Base-by-base conservation (phyloP, 768 basidiomycete species). In the Tephrocybe rancida region DNA sequence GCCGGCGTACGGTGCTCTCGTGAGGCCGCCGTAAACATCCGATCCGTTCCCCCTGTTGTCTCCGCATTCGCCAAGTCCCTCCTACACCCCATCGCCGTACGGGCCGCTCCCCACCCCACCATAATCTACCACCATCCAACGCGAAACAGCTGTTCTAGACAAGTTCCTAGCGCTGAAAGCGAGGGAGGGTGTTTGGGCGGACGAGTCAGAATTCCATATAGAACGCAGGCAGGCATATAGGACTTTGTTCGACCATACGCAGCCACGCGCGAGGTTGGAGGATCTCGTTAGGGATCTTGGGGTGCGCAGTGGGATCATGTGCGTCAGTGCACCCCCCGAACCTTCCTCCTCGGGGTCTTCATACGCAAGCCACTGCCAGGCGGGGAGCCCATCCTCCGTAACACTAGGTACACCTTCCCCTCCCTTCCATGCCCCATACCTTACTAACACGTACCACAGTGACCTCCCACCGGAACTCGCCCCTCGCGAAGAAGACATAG, bases 81-180 rank as follows among this genome's bases (percentile, higher is more conserved):
- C 67, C 54, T 50, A 54, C 18, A 32, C 54, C 30, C 48, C 56
- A 9, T 41, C 63, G 3, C 37, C 38, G 1, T 53, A 58, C 11
- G 54, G 60, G 9, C 68, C 52, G 52, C 70, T 56, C 22, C 22
- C 57, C 24, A 27, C 66, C 43, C 32, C 62, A 56, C 55, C 69
- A 43, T 5, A 5, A 18, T 38, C n/a, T 38, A 38, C n/a, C 48
- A 44, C n/a, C 35, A 19, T 55, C 22, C 90, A 92, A 62, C 84
- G 90, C 56, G 92, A 93, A 65, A 90, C 90, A 0, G 68, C 72
- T 50, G 78, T 88, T 14, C 80, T 94, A 18, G 92, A 94, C 72
- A 77, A 79, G 53, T 92, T 89, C 75, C 87, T 94, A 45, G 82
- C 84, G 2, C 80, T 93, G 62, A 89, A 88, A 68, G 86, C 89